Evolutionary conservation across 2,329 filamentous ascomycete species (phyloP).

Genomic region (Diaporthe sp.): DNA sequence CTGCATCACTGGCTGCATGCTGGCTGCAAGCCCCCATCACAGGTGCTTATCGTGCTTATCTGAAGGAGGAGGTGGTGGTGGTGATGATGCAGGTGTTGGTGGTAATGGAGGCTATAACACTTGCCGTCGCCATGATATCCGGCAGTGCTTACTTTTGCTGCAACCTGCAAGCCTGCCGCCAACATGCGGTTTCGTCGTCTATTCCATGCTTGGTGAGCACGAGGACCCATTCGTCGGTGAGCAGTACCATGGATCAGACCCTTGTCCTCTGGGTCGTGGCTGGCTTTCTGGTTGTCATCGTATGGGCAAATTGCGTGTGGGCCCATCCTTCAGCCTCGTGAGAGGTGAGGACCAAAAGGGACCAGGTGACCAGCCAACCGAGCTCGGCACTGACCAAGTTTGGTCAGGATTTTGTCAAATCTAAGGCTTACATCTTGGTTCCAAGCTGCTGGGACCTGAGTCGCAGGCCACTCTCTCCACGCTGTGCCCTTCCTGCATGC

Average conservation of each 20-base stretch:
- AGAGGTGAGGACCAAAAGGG: neutral
- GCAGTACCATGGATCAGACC: slow-evolving; percentile 21
- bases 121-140: neutral
- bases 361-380: neutral
- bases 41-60: neutral
- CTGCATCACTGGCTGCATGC: slow-evolving; percentile 18
- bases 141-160: neutral
- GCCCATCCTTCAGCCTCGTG: slow-evolving; percentile 24
- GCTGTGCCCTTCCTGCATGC: slow-evolving; percentile 14
- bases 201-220: neutral
- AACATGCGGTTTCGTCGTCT: neutral
- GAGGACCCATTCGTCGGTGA: slow-evolving; percentile 3
- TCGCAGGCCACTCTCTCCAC: slow-evolving; percentile 1
- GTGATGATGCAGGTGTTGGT: neutral
- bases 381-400: slow-evolving; percentile 16
- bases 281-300: slow-evolving; percentile 8
- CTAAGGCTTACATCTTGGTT: slow-evolving; percentile 12
- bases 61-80: neutral
- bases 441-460: slow-evolving; percentile 27
- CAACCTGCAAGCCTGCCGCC: neutral
- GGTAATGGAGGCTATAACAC: neutral
- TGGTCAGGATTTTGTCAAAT: slow-evolving; percentile 7
- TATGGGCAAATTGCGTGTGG: slow-evolving; percentile 29
- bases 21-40: slow-evolving; percentile 12
- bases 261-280: slow-evolving; percentile 4